Base-by-base conservation (phyloP, 2,329 filamentous ascomycete genomes). In the Zymoseptoria tritici region DNA sequence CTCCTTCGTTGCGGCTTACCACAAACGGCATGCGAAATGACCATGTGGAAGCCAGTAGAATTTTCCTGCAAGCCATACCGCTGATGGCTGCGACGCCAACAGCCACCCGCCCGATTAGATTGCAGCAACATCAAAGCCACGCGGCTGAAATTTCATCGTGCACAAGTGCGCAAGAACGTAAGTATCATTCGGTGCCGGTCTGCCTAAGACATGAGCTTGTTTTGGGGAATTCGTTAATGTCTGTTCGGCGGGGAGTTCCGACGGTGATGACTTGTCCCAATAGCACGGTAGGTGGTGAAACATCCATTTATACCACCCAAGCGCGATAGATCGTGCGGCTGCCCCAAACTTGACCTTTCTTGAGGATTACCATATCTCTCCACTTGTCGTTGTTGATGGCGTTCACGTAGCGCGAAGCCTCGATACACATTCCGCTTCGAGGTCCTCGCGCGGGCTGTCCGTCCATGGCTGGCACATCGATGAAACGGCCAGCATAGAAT, bases 351-450 rank as follows among this genome's bases (percentile, higher is more conserved):
- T 93, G 81, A 0, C 93, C 93, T 79, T 88, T 92, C 81, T 89
- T 93, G 64, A 97, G 77, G 26, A 94, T 65, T 62, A 90, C 85
- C 85, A 90, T 90, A 56, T 78, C 78, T 76, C 83, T 88, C 89
- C 92, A 96, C 69, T 87, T 85, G 0, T 87, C 84, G 54, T 88
- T 85, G 68, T 96, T 97, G 70, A 86, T 80, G 0, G 92, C 92
- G 74, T 97, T 94, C 58, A 97, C 89, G 73, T 89, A 97, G 21
- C 94, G 85, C 69, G 89, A 90, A 0, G 93, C 92, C 80, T 99
- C 94, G 51, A 96, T 87, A 74, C 91, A 96, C 78, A 97, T 95
- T 0, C 89, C 93, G 52, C 86, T 85, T 54, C 91, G 83, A 3
- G 84, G 71, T 0, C 81, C 83, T 54, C 90, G 83, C 0, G 87